Evolutionary conservation across 2,329 filamentous ascomycete species (phyloP).

Genomic region (Exophiala bonariae): DNA sequence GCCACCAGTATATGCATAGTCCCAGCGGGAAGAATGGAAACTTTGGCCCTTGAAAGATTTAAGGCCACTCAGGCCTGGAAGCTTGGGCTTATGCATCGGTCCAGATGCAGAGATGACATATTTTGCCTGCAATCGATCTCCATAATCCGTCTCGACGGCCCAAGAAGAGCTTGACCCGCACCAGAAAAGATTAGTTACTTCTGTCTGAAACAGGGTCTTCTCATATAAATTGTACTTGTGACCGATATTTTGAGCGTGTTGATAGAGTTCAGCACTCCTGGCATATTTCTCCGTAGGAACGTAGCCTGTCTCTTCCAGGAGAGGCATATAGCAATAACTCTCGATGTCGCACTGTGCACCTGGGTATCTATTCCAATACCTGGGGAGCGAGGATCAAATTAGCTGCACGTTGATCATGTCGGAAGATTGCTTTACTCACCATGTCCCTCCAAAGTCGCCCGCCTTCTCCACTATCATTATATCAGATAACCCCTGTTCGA

Average conservation of each 20-base stretch:
- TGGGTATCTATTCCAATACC: slow-evolving; percentile 30
- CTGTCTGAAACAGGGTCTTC: slow-evolving; percentile 15
- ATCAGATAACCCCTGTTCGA: slow-evolving; percentile 13
- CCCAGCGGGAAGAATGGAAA: slow-evolving; percentile 32
- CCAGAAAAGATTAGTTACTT: slow-evolving; percentile 8
- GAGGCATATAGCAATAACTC: slow-evolving; percentile 36
- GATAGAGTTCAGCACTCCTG: slow-evolving; percentile 3
- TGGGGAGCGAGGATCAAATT: slow-evolving; percentile 26
- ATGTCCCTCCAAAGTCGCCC: slow-evolving; percentile 31
- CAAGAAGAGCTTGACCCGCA: slow-evolving; percentile 31
- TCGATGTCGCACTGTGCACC: slow-evolving; percentile 57
- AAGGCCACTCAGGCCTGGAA: slow-evolving; percentile 31
- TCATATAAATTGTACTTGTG: slow-evolving; percentile 8
- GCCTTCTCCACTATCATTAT: slow-evolving; percentile 31
- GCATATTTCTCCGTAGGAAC: slow-evolving; percentile 19
- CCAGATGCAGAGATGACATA: slow-evolving; percentile 44
- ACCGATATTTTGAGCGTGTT: slow-evolving; percentile 8
- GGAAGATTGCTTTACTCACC: no score
- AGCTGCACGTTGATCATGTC: no score
- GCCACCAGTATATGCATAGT: slow-evolving; percentile 44
- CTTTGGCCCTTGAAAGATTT: slow-evolving; percentile 28
- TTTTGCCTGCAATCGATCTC: slow-evolving; percentile 33
- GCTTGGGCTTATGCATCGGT: slow-evolving; percentile 52
- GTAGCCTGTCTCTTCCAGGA: slow-evolving; percentile 19
- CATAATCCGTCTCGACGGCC: slow-evolving; percentile 30